Percentiles rank a stretch among this genome's conserved stretches.
Evolutionary conservation across 2,329 filamentous ascomycete species (phyloP).

Genomic region (Colletotrichum horii): DNA sequence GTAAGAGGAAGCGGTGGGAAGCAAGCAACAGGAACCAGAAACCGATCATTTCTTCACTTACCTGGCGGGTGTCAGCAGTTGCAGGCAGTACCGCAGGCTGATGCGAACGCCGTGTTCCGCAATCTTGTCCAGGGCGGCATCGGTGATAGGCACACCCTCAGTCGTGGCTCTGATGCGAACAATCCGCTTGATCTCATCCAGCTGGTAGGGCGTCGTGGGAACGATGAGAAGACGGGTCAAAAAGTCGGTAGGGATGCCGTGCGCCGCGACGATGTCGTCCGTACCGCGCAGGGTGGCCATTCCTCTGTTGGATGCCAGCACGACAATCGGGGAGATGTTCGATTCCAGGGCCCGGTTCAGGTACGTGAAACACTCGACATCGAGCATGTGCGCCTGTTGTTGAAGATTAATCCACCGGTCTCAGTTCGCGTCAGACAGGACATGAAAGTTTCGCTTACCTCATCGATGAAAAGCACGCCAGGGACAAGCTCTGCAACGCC

Average conservation of each 20-base stretch:
- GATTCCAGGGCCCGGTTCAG: constrained; percentile 98
- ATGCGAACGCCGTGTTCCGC: constrained; percentile 86
- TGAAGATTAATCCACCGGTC: constrained; percentile 18
- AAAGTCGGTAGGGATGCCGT: constrained; percentile 94
- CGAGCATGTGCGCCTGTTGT: constrained; percentile 93
- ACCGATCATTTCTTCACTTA: constrained; percentile 39
- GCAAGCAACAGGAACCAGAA: not conserved
- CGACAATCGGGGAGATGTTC: constrained; percentile 92
- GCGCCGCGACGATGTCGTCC: constrained; percentile 80
- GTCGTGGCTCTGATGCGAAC: constrained; percentile 83
- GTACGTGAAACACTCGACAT: constrained; percentile 99
- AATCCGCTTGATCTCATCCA: constrained; percentile 91
- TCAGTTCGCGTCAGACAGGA: constrained; percentile 2
- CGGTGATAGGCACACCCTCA: constrained; percentile 79
- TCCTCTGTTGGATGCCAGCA: constrained; percentile 95
- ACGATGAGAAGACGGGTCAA: constrained; percentile 94
- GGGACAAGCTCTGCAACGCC: constrained; percentile 98
- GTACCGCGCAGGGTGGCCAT: constrained; percentile 92
- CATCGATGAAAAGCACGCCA: constrained; percentile 97
- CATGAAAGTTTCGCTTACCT: constrained; percentile 61
- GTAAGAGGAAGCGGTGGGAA: constrained; percentile 2
- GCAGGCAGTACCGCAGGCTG: constrained; percentile 90
- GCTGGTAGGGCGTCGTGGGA: constrained; percentile 87
- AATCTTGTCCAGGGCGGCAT: constrained; percentile 86
- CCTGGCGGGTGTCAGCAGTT: constrained; percentile 86